A percentile compares a stretch with the other conserved stretches of the same genome.
Evolutionary conservation across 495 filamentous ascomycete genomes (phyloP).

Genomic region (Annulohypoxylon moriforme): DNA sequence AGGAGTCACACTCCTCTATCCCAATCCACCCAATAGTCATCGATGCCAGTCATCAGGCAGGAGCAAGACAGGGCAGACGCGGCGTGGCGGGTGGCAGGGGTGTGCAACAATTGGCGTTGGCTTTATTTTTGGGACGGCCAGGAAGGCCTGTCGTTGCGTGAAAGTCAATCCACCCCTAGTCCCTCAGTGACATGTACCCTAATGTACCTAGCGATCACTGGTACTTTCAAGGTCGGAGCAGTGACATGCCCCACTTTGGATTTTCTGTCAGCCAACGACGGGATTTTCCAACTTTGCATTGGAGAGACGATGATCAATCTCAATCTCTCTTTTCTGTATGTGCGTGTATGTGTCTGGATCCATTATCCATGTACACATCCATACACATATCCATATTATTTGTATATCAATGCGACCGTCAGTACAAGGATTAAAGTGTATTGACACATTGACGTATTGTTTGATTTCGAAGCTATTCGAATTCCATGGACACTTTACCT

Average conservation of each 20-base stretch:
- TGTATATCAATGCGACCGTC: conserved; percentile 2
- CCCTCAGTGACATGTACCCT: conserved; percentile 23
- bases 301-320: conserved; percentile 16
- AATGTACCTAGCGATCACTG: conserved; percentile 32
- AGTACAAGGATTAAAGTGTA: conserved; percentile 2
- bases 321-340: conserved; percentile 10
- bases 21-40: conserved; percentile 43
- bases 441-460: neutral
- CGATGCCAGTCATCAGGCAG: conserved; percentile 48
- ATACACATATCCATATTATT: neutral
- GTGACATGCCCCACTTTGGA: conserved; percentile 35
- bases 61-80: conserved; percentile 37
- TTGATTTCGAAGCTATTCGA: conserved; percentile 24
- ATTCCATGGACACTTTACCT: neutral
- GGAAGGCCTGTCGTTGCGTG: conserved; percentile 22
- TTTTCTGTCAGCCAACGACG: conserved; percentile 32
- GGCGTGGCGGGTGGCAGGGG: conserved; percentile 47
- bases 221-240: conserved; percentile 35
- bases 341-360: neutral
- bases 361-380: neutral
- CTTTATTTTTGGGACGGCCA: conserved; percentile 40
- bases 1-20: conserved; percentile 46
- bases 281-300: conserved; percentile 12
- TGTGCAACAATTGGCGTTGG: conserved; percentile 42
- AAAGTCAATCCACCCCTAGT: conserved; percentile 14